These are phyloP conservation scores for Xylaria sp. DNA, from an alignment of 2,329 filamentous ascomycete species.

Conservation along the genomic window DNA sequence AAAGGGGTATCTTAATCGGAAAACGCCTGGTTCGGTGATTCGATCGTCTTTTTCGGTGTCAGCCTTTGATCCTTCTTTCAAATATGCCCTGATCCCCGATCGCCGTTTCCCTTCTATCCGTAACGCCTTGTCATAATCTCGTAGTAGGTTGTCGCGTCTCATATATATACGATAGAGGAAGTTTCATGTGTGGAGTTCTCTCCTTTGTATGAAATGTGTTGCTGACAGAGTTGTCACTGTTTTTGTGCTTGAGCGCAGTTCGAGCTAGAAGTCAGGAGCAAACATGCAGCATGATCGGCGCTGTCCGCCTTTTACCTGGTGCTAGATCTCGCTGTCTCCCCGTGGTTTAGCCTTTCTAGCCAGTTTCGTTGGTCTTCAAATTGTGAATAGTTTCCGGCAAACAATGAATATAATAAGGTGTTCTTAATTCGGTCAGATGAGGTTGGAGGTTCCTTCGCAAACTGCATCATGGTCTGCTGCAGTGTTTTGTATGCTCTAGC, in stretches of 20 bases:
- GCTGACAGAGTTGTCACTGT: neutral
- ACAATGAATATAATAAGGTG: constrained; percentile 77
- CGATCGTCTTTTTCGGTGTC: constrained; percentile 23
- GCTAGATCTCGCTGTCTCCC: constrained; percentile 42
- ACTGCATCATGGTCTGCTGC: constrained; percentile 65
- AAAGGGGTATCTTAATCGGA: constrained; percentile 42
- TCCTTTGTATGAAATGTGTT: neutral
- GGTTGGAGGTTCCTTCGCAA: constrained; percentile 53
- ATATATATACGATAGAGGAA: constrained; percentile 1
- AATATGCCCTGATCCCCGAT: constrained; percentile 29
- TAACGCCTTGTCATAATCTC: constrained; percentile 31
- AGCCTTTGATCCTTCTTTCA: constrained; percentile 21
- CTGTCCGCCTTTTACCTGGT: neutral
- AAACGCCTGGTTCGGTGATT: constrained; percentile 33
- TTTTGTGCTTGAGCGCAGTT: neutral
- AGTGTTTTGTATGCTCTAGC: constrained; percentile 69
- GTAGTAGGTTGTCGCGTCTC: constrained; percentile 9
- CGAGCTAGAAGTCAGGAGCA: neutral
- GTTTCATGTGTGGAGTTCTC: neutral
- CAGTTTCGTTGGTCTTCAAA: constrained; percentile 54
- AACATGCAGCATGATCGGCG: neutral
- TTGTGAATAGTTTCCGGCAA: constrained; percentile 74
- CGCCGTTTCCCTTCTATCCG: constrained; percentile 14
- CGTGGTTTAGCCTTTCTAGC: constrained; percentile 64
- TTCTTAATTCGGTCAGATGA: constrained; percentile 43